Base-by-base conservation (phyloP, 1,284 basidiomycete species). In the Golubevia sp. region DNA sequence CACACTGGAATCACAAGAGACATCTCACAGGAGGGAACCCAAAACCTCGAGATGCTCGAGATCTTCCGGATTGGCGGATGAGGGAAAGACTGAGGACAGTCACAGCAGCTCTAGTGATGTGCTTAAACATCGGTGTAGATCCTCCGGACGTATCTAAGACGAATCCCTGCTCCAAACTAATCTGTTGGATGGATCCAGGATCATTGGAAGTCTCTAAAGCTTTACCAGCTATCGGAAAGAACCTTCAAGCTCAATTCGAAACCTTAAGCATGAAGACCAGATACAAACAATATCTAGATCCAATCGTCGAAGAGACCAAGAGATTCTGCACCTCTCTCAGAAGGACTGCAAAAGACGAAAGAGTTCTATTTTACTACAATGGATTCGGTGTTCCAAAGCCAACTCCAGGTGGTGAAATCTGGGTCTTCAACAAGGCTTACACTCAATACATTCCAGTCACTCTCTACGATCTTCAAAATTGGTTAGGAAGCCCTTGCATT, bases 391-490 rank as follows among this genome's bases (percentile, higher is more conserved):
- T 99, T 15, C 96, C 97, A 1, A 96, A 94, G 78, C 97, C 96
- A 2, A 99, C 97, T 0, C 88, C 92, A 0, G 95, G 93, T 67
- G 96, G 97, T 24, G 97, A 99, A 85, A 89, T 99, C 60, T 99
- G 96, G 96, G 96, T 97, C 63, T 99, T 99, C 87, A 99, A 99
- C 85, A 89, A 91, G 79, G 93, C 90, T 68, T 99, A 99, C 84
- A 98, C 97, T 0, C 97, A 99, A 84, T 99, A 99, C 84, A 98
- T 99, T 63, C 96, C 96, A 0, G 92, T 99, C 23, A 95, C 93
- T 5, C 86, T 98, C 53, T 92, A 92, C 83, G 95, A 98, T 75
- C 87, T 98, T 11, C 94, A 97, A 83, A 89, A 88, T 50, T 97
- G 94, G 93, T 76, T 85, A 3, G 84, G 84, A 3, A 93, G 93